Evolutionary conservation across 2,329 filamentous ascomycete genomes (phyloP).

Genomic region (Ceratocystis ficicola): DNA sequence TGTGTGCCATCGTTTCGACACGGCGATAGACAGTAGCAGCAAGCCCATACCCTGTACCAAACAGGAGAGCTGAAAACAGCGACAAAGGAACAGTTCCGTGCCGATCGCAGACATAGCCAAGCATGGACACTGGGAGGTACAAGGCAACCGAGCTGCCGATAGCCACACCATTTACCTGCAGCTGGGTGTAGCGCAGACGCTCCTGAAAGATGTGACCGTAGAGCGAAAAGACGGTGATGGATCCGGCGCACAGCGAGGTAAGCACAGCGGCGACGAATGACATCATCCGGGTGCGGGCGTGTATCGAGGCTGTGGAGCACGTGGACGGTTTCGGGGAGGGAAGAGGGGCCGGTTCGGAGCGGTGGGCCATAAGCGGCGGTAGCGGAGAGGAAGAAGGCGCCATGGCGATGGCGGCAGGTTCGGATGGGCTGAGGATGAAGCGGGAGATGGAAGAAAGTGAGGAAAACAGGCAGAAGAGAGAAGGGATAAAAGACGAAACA

Average conservation of each 20-base stretch:
- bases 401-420: background rate
- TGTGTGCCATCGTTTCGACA: slow-evolving; percentile 28
- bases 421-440: background rate
- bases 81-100: slow-evolving; percentile 68
- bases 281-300: slow-evolving; percentile 11
- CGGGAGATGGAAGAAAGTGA: background rate
- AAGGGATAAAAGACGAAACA: background rate
- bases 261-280: slow-evolving; percentile 45
- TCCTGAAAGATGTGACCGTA: slow-evolving; percentile 87
- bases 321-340: slow-evolving; percentile 11
- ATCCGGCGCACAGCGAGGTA: slow-evolving; percentile 66
- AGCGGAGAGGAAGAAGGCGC: background rate
- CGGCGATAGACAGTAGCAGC: slow-evolving; percentile 64
- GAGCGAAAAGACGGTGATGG: slow-evolving; percentile 84
- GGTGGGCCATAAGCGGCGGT: background rate
- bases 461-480: background rate
- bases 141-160: slow-evolving; percentile 78
- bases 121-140: slow-evolving; percentile 81
- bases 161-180: slow-evolving; percentile 81
- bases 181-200: slow-evolving; percentile 74
- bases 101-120: slow-evolving; percentile 87
- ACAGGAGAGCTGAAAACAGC: slow-evolving; percentile 57
- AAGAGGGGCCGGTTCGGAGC: background rate
- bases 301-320: background rate
- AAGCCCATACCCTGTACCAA: slow-evolving; percentile 69